Percentiles rank a stretch among this genome's conserved stretches.
Evolutionary conservation across 768 basidiomycete species (phyloP).

Genomic region (Lactifluus hygrophoroides): DNA sequence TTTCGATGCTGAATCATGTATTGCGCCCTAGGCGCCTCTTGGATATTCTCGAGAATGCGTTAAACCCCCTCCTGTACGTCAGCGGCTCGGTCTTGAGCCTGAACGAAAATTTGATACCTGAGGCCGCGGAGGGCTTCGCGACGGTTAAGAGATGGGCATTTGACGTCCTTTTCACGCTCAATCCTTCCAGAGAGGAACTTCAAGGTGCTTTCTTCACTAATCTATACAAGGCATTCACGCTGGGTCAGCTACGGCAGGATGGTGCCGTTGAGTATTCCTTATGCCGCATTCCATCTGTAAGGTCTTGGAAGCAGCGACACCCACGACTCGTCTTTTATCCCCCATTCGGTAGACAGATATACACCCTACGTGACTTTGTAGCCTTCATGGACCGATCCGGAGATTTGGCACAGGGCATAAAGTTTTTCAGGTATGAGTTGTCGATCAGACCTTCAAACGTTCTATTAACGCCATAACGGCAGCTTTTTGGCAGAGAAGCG

Average conservation of each 20-base stretch:
- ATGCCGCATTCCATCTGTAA: background rate
- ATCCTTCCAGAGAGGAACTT: constrained; percentile 19
- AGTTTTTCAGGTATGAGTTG: constrained; percentile 19
- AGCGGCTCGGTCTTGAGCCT: constrained; percentile 38
- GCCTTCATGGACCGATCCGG: constrained; percentile 16
- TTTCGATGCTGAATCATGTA: background rate
- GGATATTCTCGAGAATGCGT: constrained; percentile 35
- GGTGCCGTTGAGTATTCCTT: background rate
- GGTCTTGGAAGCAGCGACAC: background rate
- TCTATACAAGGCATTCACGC: constrained; percentile 30
- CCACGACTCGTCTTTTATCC: background rate
- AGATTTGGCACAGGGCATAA: constrained; percentile 38
- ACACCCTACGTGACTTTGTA: background rate
- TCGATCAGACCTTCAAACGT: background rate
- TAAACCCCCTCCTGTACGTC: constrained; percentile 39
- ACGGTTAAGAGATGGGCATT: constrained; percentile 41
- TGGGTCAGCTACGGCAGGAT: constrained; percentile 23
- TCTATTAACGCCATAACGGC: background rate
- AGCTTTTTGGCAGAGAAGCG: constrained; percentile 37
- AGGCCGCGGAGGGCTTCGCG: constrained; percentile 29
- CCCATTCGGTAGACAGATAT: too few relatives aligned
- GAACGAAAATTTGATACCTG: constrained; percentile 31
- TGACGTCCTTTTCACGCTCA: constrained; percentile 30
- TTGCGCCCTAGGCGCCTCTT: background rate
- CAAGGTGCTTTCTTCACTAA: constrained; percentile 32